Conservation (phyloP, 2,329 filamentous ascomycete genomes). For the Graphilbum fragrans region DNA sequence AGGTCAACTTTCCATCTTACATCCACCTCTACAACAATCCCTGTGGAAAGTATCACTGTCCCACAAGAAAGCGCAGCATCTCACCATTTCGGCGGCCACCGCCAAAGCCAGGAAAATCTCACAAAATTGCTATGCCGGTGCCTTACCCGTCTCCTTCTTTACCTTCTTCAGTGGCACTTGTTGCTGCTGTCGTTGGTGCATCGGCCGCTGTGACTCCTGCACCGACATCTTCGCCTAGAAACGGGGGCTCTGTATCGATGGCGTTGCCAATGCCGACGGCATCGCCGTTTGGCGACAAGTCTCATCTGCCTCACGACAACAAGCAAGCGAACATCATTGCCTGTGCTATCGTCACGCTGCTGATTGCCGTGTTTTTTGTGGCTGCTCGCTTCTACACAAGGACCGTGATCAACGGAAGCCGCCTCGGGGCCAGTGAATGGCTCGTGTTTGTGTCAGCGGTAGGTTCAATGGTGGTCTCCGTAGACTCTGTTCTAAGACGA, state of each 20-base stretch:
- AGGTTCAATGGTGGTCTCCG: no score
- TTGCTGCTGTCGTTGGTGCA: background rate
- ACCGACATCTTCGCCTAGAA: background rate
- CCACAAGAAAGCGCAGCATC: no score
- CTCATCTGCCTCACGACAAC: slow-evolving; percentile 5
- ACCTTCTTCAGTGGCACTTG: no score
- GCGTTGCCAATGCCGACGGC: background rate
- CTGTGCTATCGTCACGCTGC: slow-evolving; percentile 14
- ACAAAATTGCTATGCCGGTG: background rate
- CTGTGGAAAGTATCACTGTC: no score
- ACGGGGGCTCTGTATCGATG: background rate
- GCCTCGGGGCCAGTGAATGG: slow-evolving; percentile 4
- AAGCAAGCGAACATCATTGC: slow-evolving; percentile 15
- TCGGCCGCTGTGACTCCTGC: background rate
- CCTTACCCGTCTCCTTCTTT: background rate
- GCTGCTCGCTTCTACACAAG: slow-evolving; percentile 24
- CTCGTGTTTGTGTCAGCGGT: slow-evolving; percentile 1
- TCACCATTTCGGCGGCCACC: no score
- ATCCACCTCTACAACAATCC: no score
- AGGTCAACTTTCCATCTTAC: no score
- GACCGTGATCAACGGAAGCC: slow-evolving; percentile 1
- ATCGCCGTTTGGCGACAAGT: background rate
- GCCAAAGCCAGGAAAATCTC: no score
- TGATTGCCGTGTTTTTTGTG: slow-evolving; percentile 21
- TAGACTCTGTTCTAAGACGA: no score